A percentile compares a stretch with the other conserved stretches of the same genome.
Conservation (phyloP, 2,329 filamentous ascomycete genomes). For the Nothophoma quercina region DNA sequence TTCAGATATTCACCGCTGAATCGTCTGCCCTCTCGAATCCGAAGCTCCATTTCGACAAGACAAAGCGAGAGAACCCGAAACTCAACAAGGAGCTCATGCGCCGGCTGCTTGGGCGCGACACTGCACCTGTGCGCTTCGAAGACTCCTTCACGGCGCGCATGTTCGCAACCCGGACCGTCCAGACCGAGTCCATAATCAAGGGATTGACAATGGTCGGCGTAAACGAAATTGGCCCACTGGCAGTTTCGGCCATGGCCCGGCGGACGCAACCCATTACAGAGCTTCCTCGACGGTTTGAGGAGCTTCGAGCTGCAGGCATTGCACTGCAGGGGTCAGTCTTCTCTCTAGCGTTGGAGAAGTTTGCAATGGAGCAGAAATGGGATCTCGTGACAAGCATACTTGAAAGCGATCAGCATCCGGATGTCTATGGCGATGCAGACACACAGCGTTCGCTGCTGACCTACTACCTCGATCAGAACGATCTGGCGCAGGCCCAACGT, state of each 20-base stretch:
- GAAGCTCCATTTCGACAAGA: slow-evolving; percentile 16
- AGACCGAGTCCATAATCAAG: slow-evolving; percentile 74
- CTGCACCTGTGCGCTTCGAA: slow-evolving; percentile 55
- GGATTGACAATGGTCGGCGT: slow-evolving; percentile 76
- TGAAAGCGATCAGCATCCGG: slow-evolving; percentile 69
- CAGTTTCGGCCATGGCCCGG: slow-evolving; percentile 78
- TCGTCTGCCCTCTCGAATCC: slow-evolving; percentile 20
- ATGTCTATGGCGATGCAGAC: slow-evolving; percentile 64
- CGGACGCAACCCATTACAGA: slow-evolving; percentile 65
- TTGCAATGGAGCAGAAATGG: slow-evolving; percentile 66
- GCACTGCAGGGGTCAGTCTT: slow-evolving; percentile 69
- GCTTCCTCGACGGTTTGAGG: slow-evolving; percentile 66
- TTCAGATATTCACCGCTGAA: slow-evolving; percentile 41
- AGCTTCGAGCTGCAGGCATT: slow-evolving; percentile 70
- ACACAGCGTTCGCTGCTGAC: slow-evolving; percentile 64
- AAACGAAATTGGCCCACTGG: slow-evolving; percentile 74
- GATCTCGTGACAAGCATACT: slow-evolving; percentile 61
- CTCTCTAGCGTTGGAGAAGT: slow-evolving; percentile 68
- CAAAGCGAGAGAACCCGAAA: slow-evolving; percentile 16
- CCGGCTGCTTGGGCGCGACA: slow-evolving; percentile 51
- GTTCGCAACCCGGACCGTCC: slow-evolving; percentile 79
- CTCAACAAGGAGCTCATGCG: slow-evolving; percentile 45
- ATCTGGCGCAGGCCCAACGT: slow-evolving; percentile 62
- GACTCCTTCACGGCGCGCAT: slow-evolving; percentile 79
- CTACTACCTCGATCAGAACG: slow-evolving; percentile 59